These are phyloP conservation scores for Quercus mongolica DNA, from an alignment of 306 rosid species.

Conservation along the genomic window DNA sequence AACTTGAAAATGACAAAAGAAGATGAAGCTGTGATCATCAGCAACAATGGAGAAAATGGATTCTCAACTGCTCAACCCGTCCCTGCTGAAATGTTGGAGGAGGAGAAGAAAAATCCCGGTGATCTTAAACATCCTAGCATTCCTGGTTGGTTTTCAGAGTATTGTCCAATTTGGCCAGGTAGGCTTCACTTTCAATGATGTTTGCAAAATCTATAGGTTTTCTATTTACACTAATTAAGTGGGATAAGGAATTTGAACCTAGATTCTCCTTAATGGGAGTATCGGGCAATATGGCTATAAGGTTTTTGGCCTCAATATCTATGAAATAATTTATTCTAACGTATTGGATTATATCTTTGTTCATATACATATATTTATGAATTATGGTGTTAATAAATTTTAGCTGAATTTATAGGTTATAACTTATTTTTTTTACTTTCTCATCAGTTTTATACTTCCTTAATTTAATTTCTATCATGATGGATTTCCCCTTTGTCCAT, in stretches of 20 bases:
- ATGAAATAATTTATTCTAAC: too few relatives aligned
- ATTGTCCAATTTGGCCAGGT: conserved; percentile 73
- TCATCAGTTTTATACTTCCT: neutral
- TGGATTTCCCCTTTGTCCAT: neutral
- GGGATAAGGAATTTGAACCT: too few relatives aligned
- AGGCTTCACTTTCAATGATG: neutral
- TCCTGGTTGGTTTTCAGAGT: conserved; percentile 69
- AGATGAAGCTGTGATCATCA: neutral
- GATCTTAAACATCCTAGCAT: conserved; percentile 24
- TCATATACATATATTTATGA: neutral
- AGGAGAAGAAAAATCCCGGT: conserved; percentile 1
- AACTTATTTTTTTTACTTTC: neutral
- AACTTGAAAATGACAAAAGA: conserved; percentile 4
- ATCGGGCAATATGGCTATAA: too few relatives aligned
- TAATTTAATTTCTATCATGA: neutral
- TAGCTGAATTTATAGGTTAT: neutral
- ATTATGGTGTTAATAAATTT: neutral
- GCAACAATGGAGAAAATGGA: conserved; percentile 2
- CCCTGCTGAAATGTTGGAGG: neutral
- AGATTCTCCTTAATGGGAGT: too few relatives aligned
- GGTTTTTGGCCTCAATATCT: too few relatives aligned
- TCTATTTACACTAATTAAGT: neutral
- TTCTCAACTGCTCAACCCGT: conserved; percentile 1
- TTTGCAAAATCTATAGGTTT: neutral
- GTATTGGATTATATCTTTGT: neutral